These are phyloP conservation scores for Phytopythium aichiense DNA, from an alignment of 352 stramenopile genomes.

Conservation along the genomic window DNA sequence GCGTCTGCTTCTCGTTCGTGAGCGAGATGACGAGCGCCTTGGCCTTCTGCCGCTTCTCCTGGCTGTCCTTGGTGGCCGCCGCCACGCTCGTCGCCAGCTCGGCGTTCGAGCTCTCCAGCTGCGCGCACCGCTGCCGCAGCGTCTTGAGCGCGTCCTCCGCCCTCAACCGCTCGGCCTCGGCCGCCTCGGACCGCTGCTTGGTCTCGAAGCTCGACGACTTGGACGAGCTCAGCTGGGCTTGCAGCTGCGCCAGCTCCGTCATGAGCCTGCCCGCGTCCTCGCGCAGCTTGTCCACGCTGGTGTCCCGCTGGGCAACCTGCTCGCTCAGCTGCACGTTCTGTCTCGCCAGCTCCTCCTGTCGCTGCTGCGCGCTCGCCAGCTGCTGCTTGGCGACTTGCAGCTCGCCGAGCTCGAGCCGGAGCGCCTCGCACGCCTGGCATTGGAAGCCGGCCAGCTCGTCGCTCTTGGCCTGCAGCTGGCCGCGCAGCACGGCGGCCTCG, in stretches of 20 bases:
- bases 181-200: slow-evolving; percentile 36
- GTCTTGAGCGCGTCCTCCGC: slow-evolving; percentile 29
- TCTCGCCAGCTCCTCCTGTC: slow-evolving; percentile 38
- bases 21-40: slow-evolving; percentile 63
- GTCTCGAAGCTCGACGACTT: slow-evolving; percentile 41
- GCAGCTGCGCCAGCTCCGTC: slow-evolving; percentile 32
- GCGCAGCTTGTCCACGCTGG: slow-evolving; percentile 38
- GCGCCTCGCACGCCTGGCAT: slow-evolving; percentile 34
- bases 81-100: slow-evolving; percentile 41
- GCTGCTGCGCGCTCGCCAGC: slow-evolving; percentile 27
- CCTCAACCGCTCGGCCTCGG: slow-evolving; percentile 44
- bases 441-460: slow-evolving; percentile 23
- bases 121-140: slow-evolving; percentile 26
- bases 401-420: slow-evolving; percentile 46
- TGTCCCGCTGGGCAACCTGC: slow-evolving; percentile 50
- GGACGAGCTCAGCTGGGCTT: slow-evolving; percentile 31
- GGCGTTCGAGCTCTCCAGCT: slow-evolving; percentile 56
- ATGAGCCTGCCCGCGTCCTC: slow-evolving; percentile 41
- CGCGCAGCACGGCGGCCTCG: slow-evolving; percentile 26
- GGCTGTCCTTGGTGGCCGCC: slow-evolving; percentile 44
- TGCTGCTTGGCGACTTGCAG: slow-evolving; percentile 48
- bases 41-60: slow-evolving; percentile 67
- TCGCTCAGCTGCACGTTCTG: slow-evolving; percentile 58
- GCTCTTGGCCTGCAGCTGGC: slow-evolving; percentile 28
- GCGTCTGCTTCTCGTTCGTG: slow-evolving; percentile 56